phyloP scores from a whole-genome alignment of 345 rosid genomes.

The Acer negundo region DNA sequence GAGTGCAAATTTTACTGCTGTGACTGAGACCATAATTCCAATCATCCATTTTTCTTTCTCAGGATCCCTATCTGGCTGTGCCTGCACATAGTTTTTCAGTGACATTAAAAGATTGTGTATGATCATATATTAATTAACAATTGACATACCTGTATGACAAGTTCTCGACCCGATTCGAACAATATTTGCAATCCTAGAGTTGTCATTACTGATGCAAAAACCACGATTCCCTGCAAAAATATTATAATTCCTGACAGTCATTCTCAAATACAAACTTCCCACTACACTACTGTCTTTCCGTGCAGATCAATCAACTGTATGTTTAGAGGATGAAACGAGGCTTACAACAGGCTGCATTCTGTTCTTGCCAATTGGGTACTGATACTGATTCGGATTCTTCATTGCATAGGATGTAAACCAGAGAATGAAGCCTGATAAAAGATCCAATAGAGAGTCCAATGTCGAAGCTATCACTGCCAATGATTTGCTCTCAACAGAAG shows the following conservation, averaged over 20 bases:
- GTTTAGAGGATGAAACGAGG: neutral
- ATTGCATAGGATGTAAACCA: slow-evolving; percentile 86
- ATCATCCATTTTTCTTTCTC: slow-evolving; percentile 57
- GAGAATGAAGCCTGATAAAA: slow-evolving; percentile 77
- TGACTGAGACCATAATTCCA: slow-evolving; percentile 56
- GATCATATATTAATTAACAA: neutral
- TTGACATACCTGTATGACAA: slow-evolving; percentile 35
- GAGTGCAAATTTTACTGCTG: slow-evolving; percentile 43
- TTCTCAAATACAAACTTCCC: too few species aligned
- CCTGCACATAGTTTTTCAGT: slow-evolving; percentile 23
- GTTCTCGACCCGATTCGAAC: slow-evolving; percentile 59
- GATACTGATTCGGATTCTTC: slow-evolving; percentile 63
- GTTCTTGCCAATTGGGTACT: slow-evolving; percentile 76
- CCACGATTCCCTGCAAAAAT: slow-evolving; percentile 49
- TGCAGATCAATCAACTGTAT: neutral
- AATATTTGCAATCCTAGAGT: slow-evolving; percentile 56
- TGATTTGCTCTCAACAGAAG: slow-evolving; percentile 44
- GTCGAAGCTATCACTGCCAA: slow-evolving; percentile 58
- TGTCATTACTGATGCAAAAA: slow-evolving; percentile 59
- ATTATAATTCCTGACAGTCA: neutral
- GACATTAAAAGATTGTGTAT: neutral
- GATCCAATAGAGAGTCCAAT: slow-evolving; percentile 53
- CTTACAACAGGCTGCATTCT: slow-evolving; percentile 90
- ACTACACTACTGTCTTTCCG: too few species aligned
- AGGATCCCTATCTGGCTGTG: slow-evolving; percentile 49